These are phyloP conservation scores for Mortierella sp. DNA, from an alignment of 371 early-diverging fungal species.

Conservation along the genomic window DNA sequence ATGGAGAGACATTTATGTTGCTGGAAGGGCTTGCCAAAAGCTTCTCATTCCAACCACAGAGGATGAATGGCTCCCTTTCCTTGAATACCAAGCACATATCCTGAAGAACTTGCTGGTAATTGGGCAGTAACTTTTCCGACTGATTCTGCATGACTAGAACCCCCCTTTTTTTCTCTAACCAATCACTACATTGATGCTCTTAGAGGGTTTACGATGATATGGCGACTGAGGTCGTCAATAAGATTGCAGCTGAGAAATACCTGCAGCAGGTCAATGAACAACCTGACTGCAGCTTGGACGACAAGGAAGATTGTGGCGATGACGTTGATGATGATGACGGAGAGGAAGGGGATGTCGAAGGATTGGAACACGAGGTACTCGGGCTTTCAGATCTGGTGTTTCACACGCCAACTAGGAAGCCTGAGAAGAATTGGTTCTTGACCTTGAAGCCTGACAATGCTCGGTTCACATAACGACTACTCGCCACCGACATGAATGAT, in stretches of 20 bases:
- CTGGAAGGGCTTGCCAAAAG: neutral
- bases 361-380: too few relatives aligned
- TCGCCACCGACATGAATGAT: too few relatives aligned
- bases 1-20: neutral
- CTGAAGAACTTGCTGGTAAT: constrained; percentile 5
- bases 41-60: neutral
- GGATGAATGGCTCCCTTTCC: neutral
- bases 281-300: too few relatives aligned
- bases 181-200: neutral
- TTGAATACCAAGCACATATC: neutral
- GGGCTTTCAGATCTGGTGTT: neutral
- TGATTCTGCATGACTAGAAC: too few relatives aligned
- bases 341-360: neutral
- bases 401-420: neutral
- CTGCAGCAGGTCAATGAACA: too few relatives aligned
- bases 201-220: too few relatives aligned
- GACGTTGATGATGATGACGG: neutral
- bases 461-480: too few relatives aligned
- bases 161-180: too few relatives aligned
- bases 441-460: neutral
- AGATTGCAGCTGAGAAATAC: too few relatives aligned
- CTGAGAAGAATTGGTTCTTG: neutral
- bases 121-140: neutral
- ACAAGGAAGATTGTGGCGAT: neutral
- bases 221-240: too few relatives aligned